Evolutionary conservation across 2,329 filamentous ascomycete genomes (phyloP).

Genomic region (Cladophialophora bantiana): DNA sequence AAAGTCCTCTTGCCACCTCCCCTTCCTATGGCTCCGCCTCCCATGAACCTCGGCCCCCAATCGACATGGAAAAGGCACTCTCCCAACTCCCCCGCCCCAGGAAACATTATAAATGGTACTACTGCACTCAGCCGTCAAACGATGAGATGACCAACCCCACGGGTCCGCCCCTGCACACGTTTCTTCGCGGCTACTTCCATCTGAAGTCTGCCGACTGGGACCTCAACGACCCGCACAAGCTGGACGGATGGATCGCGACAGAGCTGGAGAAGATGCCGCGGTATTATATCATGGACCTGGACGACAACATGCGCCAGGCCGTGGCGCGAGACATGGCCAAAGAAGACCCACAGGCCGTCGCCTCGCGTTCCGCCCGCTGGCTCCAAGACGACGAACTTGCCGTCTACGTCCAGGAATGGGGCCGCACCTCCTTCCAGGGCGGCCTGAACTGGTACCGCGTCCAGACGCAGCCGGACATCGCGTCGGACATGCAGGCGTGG

Average conservation of each 20-base stretch:
- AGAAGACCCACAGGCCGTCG: slow-evolving; percentile 52
- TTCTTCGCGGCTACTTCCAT: slow-evolving; percentile 72
- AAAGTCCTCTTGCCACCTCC: slow-evolving; percentile 56
- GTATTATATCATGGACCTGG: slow-evolving; percentile 71
- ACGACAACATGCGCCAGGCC: slow-evolving; percentile 65
- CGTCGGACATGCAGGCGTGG: slow-evolving; percentile 64
- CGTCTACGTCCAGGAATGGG: slow-evolving; percentile 68
- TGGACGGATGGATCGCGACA: slow-evolving; percentile 63
- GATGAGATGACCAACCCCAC: slow-evolving; percentile 47
- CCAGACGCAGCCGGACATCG: slow-evolving; percentile 58
- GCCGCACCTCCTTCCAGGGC: slow-evolving; percentile 69
- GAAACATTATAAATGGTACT: slow-evolving; percentile 74
- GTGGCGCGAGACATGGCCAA: slow-evolving; percentile 62
- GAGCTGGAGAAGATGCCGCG: slow-evolving; percentile 67
- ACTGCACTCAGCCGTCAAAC: slow-evolving; percentile 48
- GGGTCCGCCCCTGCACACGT: slow-evolving; percentile 61
- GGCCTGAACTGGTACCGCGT: slow-evolving; percentile 73
- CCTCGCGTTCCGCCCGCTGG: slow-evolving; percentile 53
- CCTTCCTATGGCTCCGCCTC: slow-evolving; percentile 38
- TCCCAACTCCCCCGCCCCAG: slow-evolving; percentile 60
- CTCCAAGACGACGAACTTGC: slow-evolving; percentile 64
- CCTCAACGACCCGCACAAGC: slow-evolving; percentile 61
- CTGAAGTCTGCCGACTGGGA: slow-evolving; percentile 70
- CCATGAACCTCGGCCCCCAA: slow-evolving; percentile 28
- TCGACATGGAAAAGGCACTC: slow-evolving; percentile 38